A percentile compares a stretch with the other conserved stretches of the same genome.
Evolutionary conservation across 225 moss, liverwort and hornwort species (phyloP).

Genomic region (Polytrichum formosum): DNA sequence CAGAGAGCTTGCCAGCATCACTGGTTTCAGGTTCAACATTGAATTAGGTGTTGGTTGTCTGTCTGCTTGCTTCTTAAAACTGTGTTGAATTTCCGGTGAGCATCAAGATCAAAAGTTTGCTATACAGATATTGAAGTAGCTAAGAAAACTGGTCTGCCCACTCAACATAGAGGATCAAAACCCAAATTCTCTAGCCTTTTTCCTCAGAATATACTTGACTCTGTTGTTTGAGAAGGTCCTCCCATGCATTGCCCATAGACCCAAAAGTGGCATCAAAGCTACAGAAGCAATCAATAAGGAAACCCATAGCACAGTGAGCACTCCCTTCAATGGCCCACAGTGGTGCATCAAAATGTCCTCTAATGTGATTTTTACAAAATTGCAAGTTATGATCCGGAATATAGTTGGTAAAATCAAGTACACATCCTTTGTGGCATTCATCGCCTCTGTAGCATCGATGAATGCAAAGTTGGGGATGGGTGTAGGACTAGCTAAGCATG

Average conservation of each 20-base stretch:
- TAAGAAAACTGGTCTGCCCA: too few species aligned
- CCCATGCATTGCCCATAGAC: conserved; percentile 31
- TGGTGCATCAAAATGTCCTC: conserved; percentile 54
- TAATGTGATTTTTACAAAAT: conserved; percentile 68
- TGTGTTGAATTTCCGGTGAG: too few species aligned
- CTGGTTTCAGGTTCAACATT: too few species aligned
- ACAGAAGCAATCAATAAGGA: conserved; percentile 49
- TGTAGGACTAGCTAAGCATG: conserved; percentile 52
- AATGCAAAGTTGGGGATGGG: conserved; percentile 68
- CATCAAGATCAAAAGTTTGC: too few species aligned
- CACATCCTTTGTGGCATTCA: conserved; percentile 68
- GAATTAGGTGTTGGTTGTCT: too few species aligned
- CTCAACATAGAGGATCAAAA: too few species aligned
- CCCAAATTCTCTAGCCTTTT: conserved; percentile 9
- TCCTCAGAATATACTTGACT: conserved; percentile 17
- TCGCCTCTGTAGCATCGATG: conserved; percentile 53
- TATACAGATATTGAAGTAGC: too few species aligned
- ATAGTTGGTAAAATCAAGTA: conserved; percentile 63
- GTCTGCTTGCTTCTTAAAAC: too few species aligned
- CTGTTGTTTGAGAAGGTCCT: conserved; percentile 19
- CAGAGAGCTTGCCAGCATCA: too few species aligned
- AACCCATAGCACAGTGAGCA: conserved; percentile 50
- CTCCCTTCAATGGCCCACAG: conserved; percentile 40
- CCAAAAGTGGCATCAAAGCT: conserved; percentile 50
- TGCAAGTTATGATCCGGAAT: conserved; percentile 63